Base-by-base conservation (phyloP, 2,329 filamentous ascomycete species). In the Fusarium sp. region DNA sequence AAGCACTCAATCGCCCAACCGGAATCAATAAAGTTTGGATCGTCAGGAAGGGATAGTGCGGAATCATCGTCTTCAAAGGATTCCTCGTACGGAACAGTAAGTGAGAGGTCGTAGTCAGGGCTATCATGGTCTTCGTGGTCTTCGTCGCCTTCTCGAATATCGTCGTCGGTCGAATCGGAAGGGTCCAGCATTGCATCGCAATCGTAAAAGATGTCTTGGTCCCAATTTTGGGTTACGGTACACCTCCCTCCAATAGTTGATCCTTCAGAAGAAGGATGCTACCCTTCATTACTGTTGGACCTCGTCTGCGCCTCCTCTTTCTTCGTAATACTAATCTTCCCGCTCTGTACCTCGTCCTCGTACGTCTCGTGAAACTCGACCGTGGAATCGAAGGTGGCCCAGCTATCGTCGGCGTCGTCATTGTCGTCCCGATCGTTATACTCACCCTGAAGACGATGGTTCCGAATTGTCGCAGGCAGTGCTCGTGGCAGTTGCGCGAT, bases 1-100 rank as follows among this genome's bases (percentile, higher is more conserved):
- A 94, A 97, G 94, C 91, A 91, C 84, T 92, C 88, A 82, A 87
- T 87, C 80, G 86, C 90, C 91, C 90, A 95, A 63, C 90, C 91
- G 73, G 88, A 90, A 79, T 92, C 89, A 85, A 92, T 80, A 80
- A 88, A 92, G 81, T 85, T 85, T 63, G 86, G 78, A 76, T 92
- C 85, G 78, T 85, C 78, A 80, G 76, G 74, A 66, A 80, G 84
- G 85, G 85, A 79, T 76, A 88, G 85, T 36, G 38, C 52, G 56
- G 68, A 65, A 79, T 88, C 90, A 84, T 86, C 85, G 74, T 85
- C 82, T 69, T 82, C 81, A 57, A 69, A 72, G 20, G 80, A 82
- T 66, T 73, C 72, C 69, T 85, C 81, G 71, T 86, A 87, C 6
- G 85, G 82, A 45, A 86, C 71, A 22, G 77, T 78, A 56, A 84